Evolutionary conservation across 345 rosid genomes (phyloP).

Genomic region (Rhizophora mangle): DNA sequence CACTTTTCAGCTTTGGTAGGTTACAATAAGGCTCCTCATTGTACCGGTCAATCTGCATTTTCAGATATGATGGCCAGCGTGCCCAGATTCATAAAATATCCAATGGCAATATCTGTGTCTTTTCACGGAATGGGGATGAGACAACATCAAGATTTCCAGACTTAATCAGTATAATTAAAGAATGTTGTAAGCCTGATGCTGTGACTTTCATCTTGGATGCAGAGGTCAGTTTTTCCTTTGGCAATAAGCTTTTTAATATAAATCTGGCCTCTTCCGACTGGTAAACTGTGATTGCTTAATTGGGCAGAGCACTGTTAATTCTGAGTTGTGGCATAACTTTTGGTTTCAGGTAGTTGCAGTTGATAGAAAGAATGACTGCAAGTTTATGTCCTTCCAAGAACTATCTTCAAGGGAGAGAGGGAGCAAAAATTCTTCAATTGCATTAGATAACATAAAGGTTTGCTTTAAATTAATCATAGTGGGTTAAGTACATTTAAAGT

Average conservation of each 20-base stretch:
- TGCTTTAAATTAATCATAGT: slow-evolving; percentile 3
- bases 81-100: slow-evolving; percentile 75
- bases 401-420: slow-evolving; percentile 88
- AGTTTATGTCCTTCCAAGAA: slow-evolving; percentile 92
- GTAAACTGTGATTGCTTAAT: slow-evolving; percentile 1
- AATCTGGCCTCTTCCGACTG: not conserved
- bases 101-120: slow-evolving; percentile 59
- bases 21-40: slow-evolving; percentile 5
- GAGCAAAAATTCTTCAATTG: slow-evolving; percentile 54
- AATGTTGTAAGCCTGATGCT: slow-evolving; percentile 52
- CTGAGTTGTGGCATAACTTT: slow-evolving; percentile 3
- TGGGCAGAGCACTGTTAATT: slow-evolving; percentile 3
- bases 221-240: slow-evolving; percentile 51
- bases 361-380: slow-evolving; percentile 66
- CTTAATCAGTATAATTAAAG: slow-evolving; percentile 51
- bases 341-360: slow-evolving; percentile 73
- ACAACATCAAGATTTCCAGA: slow-evolving; percentile 81
- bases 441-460: slow-evolving; percentile 67
- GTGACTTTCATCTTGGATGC: slow-evolving; percentile 75
- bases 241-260: slow-evolving; percentile 14
- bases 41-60: slow-evolving; percentile 14
- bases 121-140: slow-evolving; percentile 90
- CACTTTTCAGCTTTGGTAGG: not conserved
- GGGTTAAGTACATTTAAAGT: not conserved
- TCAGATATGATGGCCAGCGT: slow-evolving; percentile 92